Evolutionary conservation across 306 rosid genomes (phyloP).

Genomic region (Arachis hypogaea): DNA sequence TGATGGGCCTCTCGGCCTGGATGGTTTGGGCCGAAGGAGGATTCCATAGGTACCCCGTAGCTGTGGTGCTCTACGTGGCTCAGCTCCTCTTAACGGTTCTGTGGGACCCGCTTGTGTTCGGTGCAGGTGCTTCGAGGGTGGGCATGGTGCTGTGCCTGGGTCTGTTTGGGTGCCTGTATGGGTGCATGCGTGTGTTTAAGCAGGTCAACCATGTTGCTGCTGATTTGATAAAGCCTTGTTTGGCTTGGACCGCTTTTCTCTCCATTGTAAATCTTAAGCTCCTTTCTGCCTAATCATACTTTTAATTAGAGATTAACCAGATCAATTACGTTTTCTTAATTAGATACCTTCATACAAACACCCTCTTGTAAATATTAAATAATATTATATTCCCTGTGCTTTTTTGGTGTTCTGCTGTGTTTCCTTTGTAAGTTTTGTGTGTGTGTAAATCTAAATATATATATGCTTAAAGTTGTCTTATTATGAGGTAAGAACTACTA

Average conservation of each 20-base stretch:
- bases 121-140: conserved; percentile 45
- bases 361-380: too few species aligned
- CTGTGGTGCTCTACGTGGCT: conserved; percentile 51
- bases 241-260: conserved; percentile 63
- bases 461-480: too few species aligned
- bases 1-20: conserved; percentile 76
- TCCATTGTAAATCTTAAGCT: conserved; percentile 65
- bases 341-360: too few species aligned
- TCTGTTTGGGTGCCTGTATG: conserved; percentile 40
- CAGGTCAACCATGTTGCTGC: conserved; percentile 46
- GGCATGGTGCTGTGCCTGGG: conserved; percentile 53
- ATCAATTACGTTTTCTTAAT: neutral
- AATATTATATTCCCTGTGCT: too few species aligned
- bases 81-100: conserved; percentile 48
- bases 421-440: too few species aligned
- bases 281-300: conserved; percentile 31
- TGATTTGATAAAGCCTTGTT: conserved; percentile 56
- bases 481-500: too few species aligned
- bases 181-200: conserved; percentile 47
- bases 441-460: too few species aligned
- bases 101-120: conserved; percentile 69
- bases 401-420: too few species aligned
- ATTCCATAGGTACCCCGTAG: conserved; percentile 56
- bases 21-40: conserved; percentile 82
- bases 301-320: neutral